Percentiles rank a stretch among this genome's conserved stretches.
Evolutionary conservation across 75 land plant genomes (phyloP).

Genomic region (Ceratopteris richardii): DNA sequence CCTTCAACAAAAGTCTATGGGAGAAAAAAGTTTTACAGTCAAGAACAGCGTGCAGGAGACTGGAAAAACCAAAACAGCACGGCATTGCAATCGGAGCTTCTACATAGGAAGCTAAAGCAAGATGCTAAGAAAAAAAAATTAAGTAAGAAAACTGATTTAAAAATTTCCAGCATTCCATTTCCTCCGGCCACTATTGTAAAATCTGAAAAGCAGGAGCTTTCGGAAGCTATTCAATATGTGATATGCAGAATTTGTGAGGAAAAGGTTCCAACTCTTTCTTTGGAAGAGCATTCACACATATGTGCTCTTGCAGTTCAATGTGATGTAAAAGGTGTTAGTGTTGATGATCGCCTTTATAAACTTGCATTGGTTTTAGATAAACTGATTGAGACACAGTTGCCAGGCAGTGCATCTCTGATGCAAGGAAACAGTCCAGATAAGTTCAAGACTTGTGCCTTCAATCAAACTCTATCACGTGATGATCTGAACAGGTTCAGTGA

Average conservation of each 20-base stretch:
- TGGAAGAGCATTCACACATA: slow-evolving; percentile 54
- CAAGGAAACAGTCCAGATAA: slow-evolving; percentile 29
- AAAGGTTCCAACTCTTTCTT: slow-evolving; percentile 32
- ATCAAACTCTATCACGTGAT: background rate
- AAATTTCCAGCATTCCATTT: background rate
- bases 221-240: slow-evolving; percentile 28
- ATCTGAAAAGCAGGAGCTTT: background rate
- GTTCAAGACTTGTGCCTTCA: slow-evolving; percentile 9
- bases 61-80: background rate
- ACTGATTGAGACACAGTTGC: slow-evolving; percentile 28
- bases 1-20: background rate
- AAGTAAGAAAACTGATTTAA: background rate
- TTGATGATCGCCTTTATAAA: slow-evolving; percentile 43
- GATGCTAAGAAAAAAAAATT: background rate
- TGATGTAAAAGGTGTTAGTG: slow-evolving; percentile 28
- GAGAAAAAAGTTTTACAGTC: slow-evolving; percentile 2
- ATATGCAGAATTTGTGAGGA: slow-evolving; percentile 67
- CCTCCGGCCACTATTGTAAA: background rate
- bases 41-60: background rate
- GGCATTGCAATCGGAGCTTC: too few species aligned
- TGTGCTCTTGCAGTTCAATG: slow-evolving; percentile 64
- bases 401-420: slow-evolving; percentile 15
- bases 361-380: slow-evolving; percentile 49
- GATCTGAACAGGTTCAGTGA: background rate
- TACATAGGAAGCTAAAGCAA: background rate